Evolutionary conservation across 306 rosid species (phyloP), one percentile per base, ranked within the genome.

Genomic region (Pterocarpus macrocarpus): DNA sequence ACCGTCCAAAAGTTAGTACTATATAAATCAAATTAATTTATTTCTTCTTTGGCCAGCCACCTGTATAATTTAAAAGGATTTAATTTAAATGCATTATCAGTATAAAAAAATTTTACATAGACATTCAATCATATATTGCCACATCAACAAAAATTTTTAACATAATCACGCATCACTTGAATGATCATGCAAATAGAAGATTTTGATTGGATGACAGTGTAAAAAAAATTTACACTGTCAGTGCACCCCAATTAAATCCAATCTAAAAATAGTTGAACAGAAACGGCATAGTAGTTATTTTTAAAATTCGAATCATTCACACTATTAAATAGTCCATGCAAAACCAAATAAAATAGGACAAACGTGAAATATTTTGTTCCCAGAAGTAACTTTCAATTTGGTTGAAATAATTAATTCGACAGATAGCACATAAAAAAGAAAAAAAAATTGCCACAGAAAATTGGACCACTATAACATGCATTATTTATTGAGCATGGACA

Each of bases 261-360:
- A 39, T 69, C 64, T 80, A 15, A 63, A 75, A 80, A 22, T 63
- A 34, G 67, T 59, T 84, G 7, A 65, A 58, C 15, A 64, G 6
- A 75, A 28, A 57, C 17, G 16, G 15, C 2, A 16, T 33, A n/a
- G 5, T 39, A 56, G 1, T 69, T 69, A 39, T 69, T 76, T 62
- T 65, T 34, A 39, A 64, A 73, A 13, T 32, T 15, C 0, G 8
- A 57, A 71, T 41, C 32, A 33, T 45, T 73, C 63, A 52, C 34
- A 64, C 30, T 53, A 41, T 49, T 57, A 61, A 79, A 68, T 45
- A 17, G 39, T 35, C n/a, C 7, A 69, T 45, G 45, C 69, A 43
- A 72, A 64, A 65, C 58, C 57, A 73, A 39, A 72, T 28, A 58
- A 22, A 57, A 62, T 55, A 58, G 39, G 83, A 71, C 80, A 78